Base-by-base conservation (phyloP, 768 basidiomycete genomes). In the Leucosporidium scottii region DNA sequence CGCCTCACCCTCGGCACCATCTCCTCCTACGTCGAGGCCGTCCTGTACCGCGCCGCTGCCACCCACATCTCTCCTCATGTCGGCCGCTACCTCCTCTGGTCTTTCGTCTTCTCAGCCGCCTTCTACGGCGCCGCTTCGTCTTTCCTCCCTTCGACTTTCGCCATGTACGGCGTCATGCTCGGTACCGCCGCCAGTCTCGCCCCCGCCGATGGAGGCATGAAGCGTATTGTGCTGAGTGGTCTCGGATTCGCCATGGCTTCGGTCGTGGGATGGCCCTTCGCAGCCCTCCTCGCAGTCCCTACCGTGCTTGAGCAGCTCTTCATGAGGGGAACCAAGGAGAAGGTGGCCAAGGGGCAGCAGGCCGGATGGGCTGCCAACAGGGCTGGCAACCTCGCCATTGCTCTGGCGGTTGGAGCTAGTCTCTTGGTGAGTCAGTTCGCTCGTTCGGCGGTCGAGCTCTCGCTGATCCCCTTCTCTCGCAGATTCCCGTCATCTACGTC, bases 231-330 rank as follows among this genome's bases (percentile, higher is more conserved):
- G 15, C 77, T 88, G 31, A 79, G 82, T 12, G 85, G 89, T 0
- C 87, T 56, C 79, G 82, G 58, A 90, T 76, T 92, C 76, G 91
- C 90, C 2, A 76, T 85, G 9, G 93, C 91, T 8, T 90, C 86
- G 2, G 84, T 98, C 59, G 84, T 97, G 44, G 96, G 94, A 8
- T 99, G 96, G 96, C 96, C 96, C 9, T 99, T 99, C 77, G 82
- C 90, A n/a, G 82, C 92, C 23, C 86, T 90, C 0, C 82, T 97
- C 10, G 85, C 90, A 0, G 79, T 96, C 20, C 96, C 96, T 1
- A 93, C 94, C 73, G 85, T 93, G 18, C 78, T 90, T 56, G 96
- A 98, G 77, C 91, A 98, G 77, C 80, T 97, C 10, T 67, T 72
- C 50, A 48, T 69, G 7, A 49, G 54, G 28, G 70, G 63, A 3